A percentile compares a stretch with the other conserved stretches of the same genome.
These are phyloP conservation scores for Choiromyces venosus DNA, from an alignment of 495 filamentous ascomycete genomes.

Conservation along the genomic window DNA sequence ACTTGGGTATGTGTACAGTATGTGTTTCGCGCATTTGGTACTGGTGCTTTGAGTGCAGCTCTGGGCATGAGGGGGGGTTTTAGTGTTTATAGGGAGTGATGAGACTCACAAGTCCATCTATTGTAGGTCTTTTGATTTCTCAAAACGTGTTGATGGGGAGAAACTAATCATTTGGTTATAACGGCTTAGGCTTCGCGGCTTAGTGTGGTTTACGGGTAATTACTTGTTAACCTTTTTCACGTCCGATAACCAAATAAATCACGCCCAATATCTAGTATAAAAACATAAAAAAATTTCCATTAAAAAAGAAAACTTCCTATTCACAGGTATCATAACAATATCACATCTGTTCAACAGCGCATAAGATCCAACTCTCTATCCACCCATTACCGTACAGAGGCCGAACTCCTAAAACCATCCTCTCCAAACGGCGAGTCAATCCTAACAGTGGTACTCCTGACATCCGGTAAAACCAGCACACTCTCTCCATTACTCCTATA, in stretches of 20 bases:
- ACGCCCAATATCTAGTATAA: background rate
- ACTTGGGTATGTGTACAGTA: no score
- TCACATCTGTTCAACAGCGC: background rate
- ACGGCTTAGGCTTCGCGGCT: no score
- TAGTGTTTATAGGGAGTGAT: no score
- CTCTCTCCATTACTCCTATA: slow-evolving; percentile 70
- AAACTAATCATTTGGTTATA: no score
- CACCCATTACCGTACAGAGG: background rate
- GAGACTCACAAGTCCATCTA: no score
- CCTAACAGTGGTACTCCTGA: slow-evolving; percentile 51
- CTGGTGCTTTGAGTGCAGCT: no score
- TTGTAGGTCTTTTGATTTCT: no score
- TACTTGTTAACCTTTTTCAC: no score
- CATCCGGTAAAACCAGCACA: slow-evolving; percentile 68
- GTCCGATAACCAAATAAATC: background rate
- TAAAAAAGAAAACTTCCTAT: background rate
- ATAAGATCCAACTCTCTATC: background rate
- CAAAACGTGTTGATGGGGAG: no score
- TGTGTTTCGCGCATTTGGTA: no score
- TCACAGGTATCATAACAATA: background rate
- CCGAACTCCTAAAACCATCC: slow-evolving; percentile 29
- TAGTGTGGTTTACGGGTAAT: no score
- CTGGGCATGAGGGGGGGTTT: no score
- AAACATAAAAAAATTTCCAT: background rate
- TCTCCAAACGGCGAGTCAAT: slow-evolving; percentile 34